These are phyloP conservation scores for Alternaria gaisen DNA, from an alignment of 2,329 filamentous ascomycete species.

Conservation along the genomic window DNA sequence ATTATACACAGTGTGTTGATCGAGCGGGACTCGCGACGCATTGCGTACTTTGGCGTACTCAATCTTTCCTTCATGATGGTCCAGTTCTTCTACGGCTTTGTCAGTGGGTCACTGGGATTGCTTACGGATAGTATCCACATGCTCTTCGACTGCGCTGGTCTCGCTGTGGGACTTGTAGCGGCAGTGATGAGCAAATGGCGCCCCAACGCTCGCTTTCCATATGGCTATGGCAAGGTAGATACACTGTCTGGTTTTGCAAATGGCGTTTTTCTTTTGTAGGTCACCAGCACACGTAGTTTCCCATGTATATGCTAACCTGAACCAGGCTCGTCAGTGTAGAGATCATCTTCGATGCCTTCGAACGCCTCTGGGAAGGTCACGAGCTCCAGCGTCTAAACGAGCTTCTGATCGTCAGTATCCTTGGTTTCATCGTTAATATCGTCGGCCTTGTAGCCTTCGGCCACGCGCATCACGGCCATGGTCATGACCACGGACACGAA, in stretches of 20 bases:
- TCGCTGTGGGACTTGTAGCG: constrained; percentile 88
- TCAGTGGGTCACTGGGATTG: constrained; percentile 92
- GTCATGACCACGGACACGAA: constrained; percentile 53
- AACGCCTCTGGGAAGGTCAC: constrained; percentile 83
- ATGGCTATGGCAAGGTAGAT: constrained; percentile 96
- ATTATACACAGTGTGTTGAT: constrained; percentile 84
- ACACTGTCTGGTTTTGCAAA: constrained; percentile 96
- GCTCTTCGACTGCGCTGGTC: constrained; percentile 96
- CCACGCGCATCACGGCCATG: constrained; percentile 65
- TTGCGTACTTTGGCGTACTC: constrained; percentile 95
- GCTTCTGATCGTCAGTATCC: constrained; percentile 84
- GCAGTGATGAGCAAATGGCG: constrained; percentile 98
- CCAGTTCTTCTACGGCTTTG: constrained; percentile 91
- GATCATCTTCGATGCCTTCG: constrained; percentile 93
- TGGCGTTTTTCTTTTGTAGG: constrained; percentile 89
- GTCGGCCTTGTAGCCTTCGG: constrained; percentile 89
- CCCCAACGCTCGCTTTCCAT: constrained; percentile 85
- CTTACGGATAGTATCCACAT: constrained; percentile 98
- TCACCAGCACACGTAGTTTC: not conserved
- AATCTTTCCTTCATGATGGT: constrained; percentile 96
- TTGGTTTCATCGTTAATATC: constrained; percentile 89
- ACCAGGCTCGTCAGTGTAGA: constrained; percentile 87
- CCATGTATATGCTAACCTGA: constrained; percentile 18
- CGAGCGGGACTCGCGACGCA: constrained; percentile 91
- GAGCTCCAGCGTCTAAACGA: constrained; percentile 86